Percentiles rank a stretch among this genome's conserved stretches.
Evolutionary conservation across 2,329 filamentous ascomycete genomes (phyloP).

Genomic region (Drechslera avenae): DNA sequence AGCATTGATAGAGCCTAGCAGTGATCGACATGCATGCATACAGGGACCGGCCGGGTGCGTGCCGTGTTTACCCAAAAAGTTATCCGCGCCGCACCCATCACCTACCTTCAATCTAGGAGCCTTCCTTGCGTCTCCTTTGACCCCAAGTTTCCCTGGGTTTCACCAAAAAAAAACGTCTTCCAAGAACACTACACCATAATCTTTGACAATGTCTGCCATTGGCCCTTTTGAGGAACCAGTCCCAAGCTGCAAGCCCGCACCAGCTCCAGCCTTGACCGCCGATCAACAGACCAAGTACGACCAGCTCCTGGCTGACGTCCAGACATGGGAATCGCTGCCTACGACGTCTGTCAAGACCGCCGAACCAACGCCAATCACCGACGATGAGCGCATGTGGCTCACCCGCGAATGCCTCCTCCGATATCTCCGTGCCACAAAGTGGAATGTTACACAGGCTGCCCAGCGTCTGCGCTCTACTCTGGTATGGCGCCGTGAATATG

Average conservation of each 20-base stretch:
- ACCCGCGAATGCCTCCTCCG: conserved; percentile 90
- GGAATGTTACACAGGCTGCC: conserved; percentile 73
- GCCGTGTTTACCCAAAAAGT: conserved; percentile 20
- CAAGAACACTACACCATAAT: background rate
- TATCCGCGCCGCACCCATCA: conserved; percentile 4
- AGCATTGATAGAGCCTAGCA: conserved; percentile 24
- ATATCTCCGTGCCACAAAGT: conserved; percentile 93
- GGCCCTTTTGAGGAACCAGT: conserved; percentile 41
- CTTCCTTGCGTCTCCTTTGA: background rate
- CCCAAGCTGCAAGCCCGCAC: conserved; percentile 61
- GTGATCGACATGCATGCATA: conserved; percentile 16
- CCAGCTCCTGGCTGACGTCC: conserved; percentile 71
- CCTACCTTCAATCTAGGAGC: conserved; percentile 2
- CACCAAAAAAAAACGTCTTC: background rate
- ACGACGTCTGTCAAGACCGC: conserved; percentile 65
- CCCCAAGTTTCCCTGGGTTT: background rate
- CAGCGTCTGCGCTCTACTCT: conserved; percentile 82
- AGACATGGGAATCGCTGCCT: conserved; percentile 72
- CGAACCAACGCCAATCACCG: conserved; percentile 68
- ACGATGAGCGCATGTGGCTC: conserved; percentile 85
- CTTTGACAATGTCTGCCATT: conserved; percentile 34
- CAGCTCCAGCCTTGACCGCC: conserved; percentile 66
- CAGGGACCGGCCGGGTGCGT: conserved; percentile 9
- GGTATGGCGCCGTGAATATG: conserved; percentile 89
- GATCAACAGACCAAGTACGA: conserved; percentile 86